Percentiles rank a stretch among this genome's conserved stretches.
Evolutionary conservation across 306 rosid genomes (phyloP).

Genomic region (Sphenostylis stenocarpa): DNA sequence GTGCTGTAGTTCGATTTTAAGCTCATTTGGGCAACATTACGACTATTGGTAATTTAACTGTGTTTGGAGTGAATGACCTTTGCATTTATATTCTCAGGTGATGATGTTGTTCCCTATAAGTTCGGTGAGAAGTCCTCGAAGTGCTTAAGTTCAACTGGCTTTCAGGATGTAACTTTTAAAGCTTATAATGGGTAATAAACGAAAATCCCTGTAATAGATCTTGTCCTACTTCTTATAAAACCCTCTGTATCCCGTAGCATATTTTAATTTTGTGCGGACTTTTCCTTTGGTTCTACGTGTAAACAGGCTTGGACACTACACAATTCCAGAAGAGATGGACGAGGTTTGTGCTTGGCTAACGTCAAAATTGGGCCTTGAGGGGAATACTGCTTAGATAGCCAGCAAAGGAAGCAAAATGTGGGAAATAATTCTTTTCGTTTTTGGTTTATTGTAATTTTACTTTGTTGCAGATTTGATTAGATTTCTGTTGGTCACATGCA

Average conservation of each 20-base stretch:
- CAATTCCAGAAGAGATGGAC: conserved; percentile 92
- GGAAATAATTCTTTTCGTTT: not conserved
- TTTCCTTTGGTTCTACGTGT: not conserved
- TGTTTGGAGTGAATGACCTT: conserved; percentile 14
- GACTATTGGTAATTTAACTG: conserved; percentile 17
- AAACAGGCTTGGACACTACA: conserved; percentile 89
- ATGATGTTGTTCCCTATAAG: conserved; percentile 72
- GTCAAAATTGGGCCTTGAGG: conserved; percentile 79
- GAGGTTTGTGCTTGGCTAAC: conserved; percentile 80
- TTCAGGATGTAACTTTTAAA: conserved; percentile 78
- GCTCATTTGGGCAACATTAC: not conserved
- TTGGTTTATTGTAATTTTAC: not conserved
- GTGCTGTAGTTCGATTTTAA: not conserved
- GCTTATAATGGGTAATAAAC: conserved; percentile 62
- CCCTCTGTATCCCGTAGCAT: not conserved
- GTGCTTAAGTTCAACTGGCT: conserved; percentile 60
- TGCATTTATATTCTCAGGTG: conserved; percentile 48
- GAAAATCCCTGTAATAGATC: not conserved
- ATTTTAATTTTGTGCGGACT: not conserved
- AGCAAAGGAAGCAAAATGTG: conserved; percentile 5
- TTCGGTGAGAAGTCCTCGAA: conserved; percentile 87
- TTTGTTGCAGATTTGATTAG: conserved; percentile 17
- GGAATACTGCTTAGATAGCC: conserved; percentile 44
- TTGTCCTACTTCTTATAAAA: not conserved
- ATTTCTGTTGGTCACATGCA: not conserved